Evolutionary conservation across 305 asterid genomes (phyloP).

Genomic region (Nicotiana rustica): DNA sequence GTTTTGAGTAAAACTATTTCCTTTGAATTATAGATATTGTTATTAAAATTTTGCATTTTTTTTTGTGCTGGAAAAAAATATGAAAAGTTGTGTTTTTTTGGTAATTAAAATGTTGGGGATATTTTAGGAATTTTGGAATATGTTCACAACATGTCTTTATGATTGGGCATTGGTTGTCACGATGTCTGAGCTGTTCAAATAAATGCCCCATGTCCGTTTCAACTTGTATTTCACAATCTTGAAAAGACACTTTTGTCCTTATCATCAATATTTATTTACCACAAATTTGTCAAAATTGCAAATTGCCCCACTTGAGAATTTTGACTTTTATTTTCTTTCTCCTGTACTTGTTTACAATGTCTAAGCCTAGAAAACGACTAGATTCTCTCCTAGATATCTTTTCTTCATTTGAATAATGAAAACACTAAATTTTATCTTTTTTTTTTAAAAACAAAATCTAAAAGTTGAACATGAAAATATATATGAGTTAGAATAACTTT

Average conservation of each 20-base stretch:
- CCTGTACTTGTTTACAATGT: background rate
- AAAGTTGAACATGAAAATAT: too few relatives aligned
- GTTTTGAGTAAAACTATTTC: background rate
- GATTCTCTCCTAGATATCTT: slow-evolving; percentile 8
- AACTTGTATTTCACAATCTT: slow-evolving; percentile 26
- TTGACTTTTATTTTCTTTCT: slow-evolving; percentile 12
- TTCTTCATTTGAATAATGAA: background rate
- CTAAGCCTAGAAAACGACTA: background rate
- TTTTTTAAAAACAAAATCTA: background rate
- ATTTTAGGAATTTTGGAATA: slow-evolving; percentile 41
- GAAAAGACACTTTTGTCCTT: slow-evolving; percentile 51
- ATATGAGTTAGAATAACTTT: background rate
- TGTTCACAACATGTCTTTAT: slow-evolving; percentile 40
- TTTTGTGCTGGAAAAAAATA: background rate
- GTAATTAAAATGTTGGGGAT: slow-evolving; percentile 40
- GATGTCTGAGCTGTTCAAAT: slow-evolving; percentile 61
- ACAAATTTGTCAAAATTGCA: slow-evolving; percentile 35
- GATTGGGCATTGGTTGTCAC: slow-evolving; percentile 46
- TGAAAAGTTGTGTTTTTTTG: background rate
- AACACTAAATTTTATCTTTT: background rate
- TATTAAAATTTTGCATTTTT: background rate
- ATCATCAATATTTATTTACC: background rate
- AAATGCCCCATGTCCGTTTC: slow-evolving; percentile 45
- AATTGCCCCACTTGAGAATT: slow-evolving; percentile 34
- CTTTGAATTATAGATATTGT: background rate